Percentiles rank a stretch among this genome's conserved stretches.
Evolutionary conservation across 306 rosid genomes (phyloP).

Genomic region (Benincasa hispida): DNA sequence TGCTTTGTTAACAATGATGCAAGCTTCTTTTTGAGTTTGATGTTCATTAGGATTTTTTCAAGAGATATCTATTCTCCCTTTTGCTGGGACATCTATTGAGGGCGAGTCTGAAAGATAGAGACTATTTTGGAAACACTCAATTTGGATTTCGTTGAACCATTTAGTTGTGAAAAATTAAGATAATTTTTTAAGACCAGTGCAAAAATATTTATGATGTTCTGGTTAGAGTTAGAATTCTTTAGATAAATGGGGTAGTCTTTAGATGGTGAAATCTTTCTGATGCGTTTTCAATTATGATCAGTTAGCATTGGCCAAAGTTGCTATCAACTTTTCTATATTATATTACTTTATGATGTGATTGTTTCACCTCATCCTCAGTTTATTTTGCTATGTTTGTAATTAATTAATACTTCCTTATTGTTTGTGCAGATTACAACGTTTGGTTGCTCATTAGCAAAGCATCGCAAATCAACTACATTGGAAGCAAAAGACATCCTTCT

Average conservation of each 20-base stretch:
- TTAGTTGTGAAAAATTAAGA: not conserved
- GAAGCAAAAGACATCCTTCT: slow-evolving; percentile 90
- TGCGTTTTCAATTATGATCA: not conserved
- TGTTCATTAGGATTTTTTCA: not conserved
- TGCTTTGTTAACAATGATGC: not conserved
- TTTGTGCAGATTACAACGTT: slow-evolving; percentile 62
- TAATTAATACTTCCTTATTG: not conserved
- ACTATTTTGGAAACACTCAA: not conserved
- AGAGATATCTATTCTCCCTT: not conserved
- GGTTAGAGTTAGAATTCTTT: not conserved
- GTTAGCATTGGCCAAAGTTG: not conserved
- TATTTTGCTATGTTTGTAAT: not conserved
- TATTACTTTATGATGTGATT: not conserved
- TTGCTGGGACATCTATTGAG: not conserved
- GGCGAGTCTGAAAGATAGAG: not conserved
- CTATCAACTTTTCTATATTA: not conserved
- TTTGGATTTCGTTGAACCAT: not conserved
- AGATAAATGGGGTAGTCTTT: not conserved
- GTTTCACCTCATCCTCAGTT: not conserved
- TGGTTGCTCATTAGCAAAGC: slow-evolving; percentile 92
- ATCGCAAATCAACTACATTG: slow-evolving; percentile 69
- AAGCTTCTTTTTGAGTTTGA: not conserved
- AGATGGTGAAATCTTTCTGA: not conserved
- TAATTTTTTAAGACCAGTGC: not conserved
- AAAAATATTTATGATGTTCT: not conserved